A percentile compares a stretch with the other conserved stretches of the same genome.
phyloP scores from a whole-genome alignment of 208 protist species.

The Trichomonas vaginalis region DNA sequence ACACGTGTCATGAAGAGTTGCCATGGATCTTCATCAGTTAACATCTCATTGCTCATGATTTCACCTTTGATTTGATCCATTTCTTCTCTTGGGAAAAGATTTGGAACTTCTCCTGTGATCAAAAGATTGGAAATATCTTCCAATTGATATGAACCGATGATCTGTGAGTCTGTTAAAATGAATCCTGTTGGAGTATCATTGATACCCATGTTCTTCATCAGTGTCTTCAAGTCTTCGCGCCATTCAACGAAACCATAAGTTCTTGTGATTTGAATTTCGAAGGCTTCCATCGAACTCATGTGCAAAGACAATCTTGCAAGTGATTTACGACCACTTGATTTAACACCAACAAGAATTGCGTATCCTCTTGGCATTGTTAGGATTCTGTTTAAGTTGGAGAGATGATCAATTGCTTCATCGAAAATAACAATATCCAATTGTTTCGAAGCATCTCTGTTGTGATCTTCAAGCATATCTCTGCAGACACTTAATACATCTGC shows the following conservation, averaged over 20 bases:
- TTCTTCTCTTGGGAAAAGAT: slow-evolving; percentile 79
- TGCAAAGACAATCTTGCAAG: slow-evolving; percentile 79
- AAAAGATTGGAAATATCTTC: slow-evolving; percentile 90
- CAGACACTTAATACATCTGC: neutral
- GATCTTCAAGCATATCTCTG: slow-evolving; percentile 61
- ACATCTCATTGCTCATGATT: slow-evolving; percentile 44
- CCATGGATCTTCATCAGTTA: slow-evolving; percentile 71
- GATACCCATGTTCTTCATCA: slow-evolving; percentile 49
- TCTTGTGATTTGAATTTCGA: neutral
- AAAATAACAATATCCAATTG: slow-evolving; percentile 84
- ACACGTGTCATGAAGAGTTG: slow-evolving; percentile 80
- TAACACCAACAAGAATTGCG: slow-evolving; percentile 74
- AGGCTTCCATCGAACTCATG: slow-evolving; percentile 49
- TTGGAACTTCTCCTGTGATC: slow-evolving; percentile 82
- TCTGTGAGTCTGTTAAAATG: slow-evolving; percentile 75
- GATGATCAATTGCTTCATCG: slow-evolving; percentile 75
- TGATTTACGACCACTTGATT: slow-evolving; percentile 77
- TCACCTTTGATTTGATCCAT: slow-evolving; percentile 27
- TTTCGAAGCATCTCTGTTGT: slow-evolving; percentile 67
- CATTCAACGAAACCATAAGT: slow-evolving; percentile 59
- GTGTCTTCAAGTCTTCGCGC: slow-evolving; percentile 36
- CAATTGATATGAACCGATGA: slow-evolving; percentile 75
- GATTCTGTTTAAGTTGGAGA: slow-evolving; percentile 75
- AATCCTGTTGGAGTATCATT: slow-evolving; percentile 74
- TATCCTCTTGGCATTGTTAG: slow-evolving; percentile 81